These are phyloP conservation scores for Nothophytophthora sp. DNA, from an alignment of 352 stramenopile species.

Conservation along the genomic window DNA sequence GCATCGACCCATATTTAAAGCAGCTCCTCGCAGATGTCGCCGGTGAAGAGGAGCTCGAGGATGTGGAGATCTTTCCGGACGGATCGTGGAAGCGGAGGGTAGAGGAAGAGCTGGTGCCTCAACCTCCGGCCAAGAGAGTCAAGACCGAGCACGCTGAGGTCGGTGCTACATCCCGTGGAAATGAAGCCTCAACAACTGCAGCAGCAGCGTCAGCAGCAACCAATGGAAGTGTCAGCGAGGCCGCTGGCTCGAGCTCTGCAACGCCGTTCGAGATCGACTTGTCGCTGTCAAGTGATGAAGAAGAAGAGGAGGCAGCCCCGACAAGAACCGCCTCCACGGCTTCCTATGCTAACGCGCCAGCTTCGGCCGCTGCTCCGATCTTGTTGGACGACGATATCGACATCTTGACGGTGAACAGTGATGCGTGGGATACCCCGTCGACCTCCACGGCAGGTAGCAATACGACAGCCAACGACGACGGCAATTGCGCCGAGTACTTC, in stretches of 20 bases:
- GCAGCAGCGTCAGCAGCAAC: slow-evolving; percentile 2
- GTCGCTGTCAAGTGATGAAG: slow-evolving; percentile 65
- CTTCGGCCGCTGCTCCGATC: slow-evolving; percentile 22
- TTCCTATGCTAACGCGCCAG: neutral
- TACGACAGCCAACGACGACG: slow-evolving; percentile 22
- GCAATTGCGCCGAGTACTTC: slow-evolving; percentile 45
- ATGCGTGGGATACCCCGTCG: slow-evolving; percentile 56
- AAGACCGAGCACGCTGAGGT: slow-evolving; percentile 47
- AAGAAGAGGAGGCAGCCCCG: slow-evolving; percentile 39
- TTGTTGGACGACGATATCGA: slow-evolving; percentile 62
- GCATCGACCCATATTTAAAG: slow-evolving; percentile 90
- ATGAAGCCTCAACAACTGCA: slow-evolving; percentile 9
- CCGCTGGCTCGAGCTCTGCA: slow-evolving; percentile 19
- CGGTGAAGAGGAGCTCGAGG: slow-evolving; percentile 82
- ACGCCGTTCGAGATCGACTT: slow-evolving; percentile 77
- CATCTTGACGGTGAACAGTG: slow-evolving; percentile 66
- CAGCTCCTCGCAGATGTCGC: slow-evolving; percentile 85
- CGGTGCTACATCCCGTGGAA: slow-evolving; percentile 1
- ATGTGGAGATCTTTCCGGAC: slow-evolving; percentile 91
- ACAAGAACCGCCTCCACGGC: slow-evolving; percentile 5
- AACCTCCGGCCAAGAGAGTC: slow-evolving; percentile 51
- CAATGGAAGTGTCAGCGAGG: neutral
- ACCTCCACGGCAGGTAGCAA: slow-evolving; percentile 8
- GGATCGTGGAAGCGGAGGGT: slow-evolving; percentile 75
- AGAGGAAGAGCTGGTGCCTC: slow-evolving; percentile 41